Evolutionary conservation across 2,329 filamentous ascomycete species (phyloP).

Genomic region (Teratosphaeriaceae sp.): DNA sequence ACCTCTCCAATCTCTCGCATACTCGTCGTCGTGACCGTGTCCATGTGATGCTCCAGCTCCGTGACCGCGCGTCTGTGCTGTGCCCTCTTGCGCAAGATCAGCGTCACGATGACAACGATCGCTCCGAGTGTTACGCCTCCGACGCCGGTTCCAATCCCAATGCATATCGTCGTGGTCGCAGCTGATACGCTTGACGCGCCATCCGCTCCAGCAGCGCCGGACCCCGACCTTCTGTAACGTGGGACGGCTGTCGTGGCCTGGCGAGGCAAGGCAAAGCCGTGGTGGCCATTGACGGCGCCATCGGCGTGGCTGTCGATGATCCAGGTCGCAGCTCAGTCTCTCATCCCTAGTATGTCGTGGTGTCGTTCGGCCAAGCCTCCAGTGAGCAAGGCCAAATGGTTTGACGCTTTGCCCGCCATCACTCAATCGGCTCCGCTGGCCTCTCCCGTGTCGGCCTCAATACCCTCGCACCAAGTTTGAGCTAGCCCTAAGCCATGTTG

Average conservation of each 20-base stretch:
- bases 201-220: background rate
- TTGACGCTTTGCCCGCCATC: no score
- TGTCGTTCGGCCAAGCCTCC: no score
- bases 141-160: conserved; percentile 24
- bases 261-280: no score
- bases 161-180: conserved; percentile 12
- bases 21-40: conserved; percentile 6
- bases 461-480: no score
- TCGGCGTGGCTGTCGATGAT: no score
- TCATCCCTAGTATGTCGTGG: no score
- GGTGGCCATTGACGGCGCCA: no score
- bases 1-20: conserved; percentile 15
- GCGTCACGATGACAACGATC: conserved; percentile 16
- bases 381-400: no score
- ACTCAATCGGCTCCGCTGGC: no score
- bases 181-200: conserved; percentile 8
- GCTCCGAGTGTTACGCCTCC: conserved; percentile 21
- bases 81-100: conserved; percentile 18
- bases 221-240: background rate
- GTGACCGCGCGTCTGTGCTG: conserved; percentile 20
- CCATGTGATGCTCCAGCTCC: conserved; percentile 20
- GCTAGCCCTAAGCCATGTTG: conserved; percentile 15
- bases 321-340: no score
- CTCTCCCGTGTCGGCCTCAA: no score
- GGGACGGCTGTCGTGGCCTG: background rate